Conservation (phyloP, 495 filamentous ascomycete genomes). For the Evansstolkia leycettana region DNA sequence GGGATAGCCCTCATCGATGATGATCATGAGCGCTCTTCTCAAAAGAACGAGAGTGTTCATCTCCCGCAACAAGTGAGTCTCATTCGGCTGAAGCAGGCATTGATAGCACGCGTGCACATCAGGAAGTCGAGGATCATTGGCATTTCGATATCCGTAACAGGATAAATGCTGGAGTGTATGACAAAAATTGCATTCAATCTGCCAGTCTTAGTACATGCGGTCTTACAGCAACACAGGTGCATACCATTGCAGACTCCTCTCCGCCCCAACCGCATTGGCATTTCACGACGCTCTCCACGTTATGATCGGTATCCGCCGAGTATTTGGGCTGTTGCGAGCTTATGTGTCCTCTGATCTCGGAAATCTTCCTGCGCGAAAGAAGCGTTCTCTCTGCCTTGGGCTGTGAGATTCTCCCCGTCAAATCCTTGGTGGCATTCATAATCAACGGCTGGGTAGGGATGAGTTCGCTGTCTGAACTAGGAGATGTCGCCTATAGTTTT, state of each 20-base stretch:
- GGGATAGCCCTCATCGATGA: constrained; percentile 14
- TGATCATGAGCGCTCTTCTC: constrained; percentile 17
- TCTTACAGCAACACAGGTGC: not conserved
- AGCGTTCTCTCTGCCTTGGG: not conserved
- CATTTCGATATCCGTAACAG: constrained; percentile 32
- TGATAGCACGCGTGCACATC: constrained; percentile 35
- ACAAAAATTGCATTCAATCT: constrained; percentile 37
- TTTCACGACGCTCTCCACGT: constrained; percentile 8
- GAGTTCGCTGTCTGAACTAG: constrained; percentile 8
- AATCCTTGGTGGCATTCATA: constrained; percentile 2
- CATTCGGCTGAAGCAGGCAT: constrained; percentile 30
- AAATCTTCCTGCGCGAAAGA: not conserved
- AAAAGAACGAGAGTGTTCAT: constrained; percentile 21
- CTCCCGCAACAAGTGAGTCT: constrained; percentile 15
- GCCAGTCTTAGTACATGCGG: constrained; percentile 2
- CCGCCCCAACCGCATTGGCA: constrained; percentile 31
- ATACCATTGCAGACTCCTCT: constrained; percentile 33
- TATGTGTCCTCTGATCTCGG: not conserved
- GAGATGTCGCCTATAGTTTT: constrained; percentile 6
- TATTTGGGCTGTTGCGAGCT: too few relatives aligned
- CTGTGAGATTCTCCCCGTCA: too few relatives aligned
- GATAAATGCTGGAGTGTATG: constrained; percentile 33
- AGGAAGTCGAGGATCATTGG: constrained; percentile 16
- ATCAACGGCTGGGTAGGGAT: constrained; percentile 12
- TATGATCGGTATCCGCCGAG: not conserved